These are phyloP conservation scores for Torrubiellomyces zombiae DNA, from an alignment of 2,329 filamentous ascomycete genomes.

Conservation along the genomic window DNA sequence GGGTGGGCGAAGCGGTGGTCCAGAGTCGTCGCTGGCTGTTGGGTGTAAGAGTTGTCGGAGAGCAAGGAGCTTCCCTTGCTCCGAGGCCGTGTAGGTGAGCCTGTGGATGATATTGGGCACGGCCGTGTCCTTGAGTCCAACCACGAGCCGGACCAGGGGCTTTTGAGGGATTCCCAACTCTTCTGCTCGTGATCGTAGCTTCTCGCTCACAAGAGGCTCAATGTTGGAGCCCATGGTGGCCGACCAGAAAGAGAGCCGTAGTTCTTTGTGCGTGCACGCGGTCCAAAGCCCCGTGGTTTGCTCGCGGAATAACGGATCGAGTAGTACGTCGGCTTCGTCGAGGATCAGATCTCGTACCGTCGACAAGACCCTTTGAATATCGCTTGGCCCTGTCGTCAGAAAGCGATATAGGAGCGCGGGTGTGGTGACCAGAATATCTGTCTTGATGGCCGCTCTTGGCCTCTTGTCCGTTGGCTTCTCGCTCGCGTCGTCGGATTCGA, in stretches of 20 bases:
- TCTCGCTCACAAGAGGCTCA: constrained; percentile 59
- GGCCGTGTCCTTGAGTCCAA: constrained; percentile 92
- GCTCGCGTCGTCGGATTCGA: constrained; percentile 19
- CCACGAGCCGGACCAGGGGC: constrained; percentile 65
- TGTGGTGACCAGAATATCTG: constrained; percentile 24
- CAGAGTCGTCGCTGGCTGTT: constrained; percentile 34
- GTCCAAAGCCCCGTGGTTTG: constrained; percentile 78
- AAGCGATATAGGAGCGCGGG: constrained; percentile 57
- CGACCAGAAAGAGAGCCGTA: constrained; percentile 78
- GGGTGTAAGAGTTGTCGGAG: constrained; percentile 81
- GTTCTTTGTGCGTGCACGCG: constrained; percentile 50
- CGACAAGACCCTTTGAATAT: constrained; percentile 36
- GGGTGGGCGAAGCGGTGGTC: constrained; percentile 57
- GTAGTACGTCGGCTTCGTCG: constrained; percentile 88
- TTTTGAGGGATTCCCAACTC: constrained; percentile 19
- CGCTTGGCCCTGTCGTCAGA: constrained; percentile 30
- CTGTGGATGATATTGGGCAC: constrained; percentile 84
- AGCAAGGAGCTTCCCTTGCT: constrained; percentile 83
- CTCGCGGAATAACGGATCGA: constrained; percentile 79
- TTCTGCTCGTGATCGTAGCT: constrained; percentile 38
- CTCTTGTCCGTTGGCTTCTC: constrained; percentile 12
- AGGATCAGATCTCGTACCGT: constrained; percentile 60
- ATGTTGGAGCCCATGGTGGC: constrained; percentile 94
- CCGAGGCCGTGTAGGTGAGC: constrained; percentile 78
- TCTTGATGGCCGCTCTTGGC: constrained; percentile 14